Percentiles rank a stretch among this genome's conserved stretches.
Evolutionary conservation across 2,329 filamentous ascomycete species (phyloP).

Genomic region (Chaetothyriales sp.): DNA sequence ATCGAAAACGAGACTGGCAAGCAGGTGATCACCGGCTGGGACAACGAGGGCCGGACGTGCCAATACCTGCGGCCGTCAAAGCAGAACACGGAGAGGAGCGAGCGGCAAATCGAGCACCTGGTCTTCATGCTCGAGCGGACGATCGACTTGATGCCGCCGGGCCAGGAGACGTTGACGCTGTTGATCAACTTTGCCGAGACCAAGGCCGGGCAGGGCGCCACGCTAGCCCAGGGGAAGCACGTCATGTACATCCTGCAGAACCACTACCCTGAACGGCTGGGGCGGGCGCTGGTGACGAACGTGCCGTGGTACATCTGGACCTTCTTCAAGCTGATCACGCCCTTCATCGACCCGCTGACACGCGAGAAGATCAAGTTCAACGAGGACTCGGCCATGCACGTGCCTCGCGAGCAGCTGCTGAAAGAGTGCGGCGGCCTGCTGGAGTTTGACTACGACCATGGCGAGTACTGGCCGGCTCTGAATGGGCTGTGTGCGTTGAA

Average conservation of each 20-base stretch:
- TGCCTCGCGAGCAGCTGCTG: constrained; percentile 72
- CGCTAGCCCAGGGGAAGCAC: constrained; percentile 62
- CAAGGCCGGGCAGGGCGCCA: constrained; percentile 62
- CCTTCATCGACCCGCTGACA: constrained; percentile 92
- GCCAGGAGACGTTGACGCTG: constrained; percentile 73
- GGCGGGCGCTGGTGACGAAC: constrained; percentile 78
- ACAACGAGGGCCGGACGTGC: constrained; percentile 73
- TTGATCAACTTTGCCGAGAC: constrained; percentile 84
- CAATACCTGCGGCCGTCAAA: constrained; percentile 78
- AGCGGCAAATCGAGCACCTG: constrained; percentile 80
- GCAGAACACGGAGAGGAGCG: constrained; percentile 81
- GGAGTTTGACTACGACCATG: constrained; percentile 84
- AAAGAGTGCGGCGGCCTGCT: constrained; percentile 64
- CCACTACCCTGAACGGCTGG: constrained; percentile 87
- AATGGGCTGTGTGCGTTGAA: constrained; percentile 55
- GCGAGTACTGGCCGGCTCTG: constrained; percentile 76
- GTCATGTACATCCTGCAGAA: constrained; percentile 85
- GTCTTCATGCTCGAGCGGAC: constrained; percentile 91
- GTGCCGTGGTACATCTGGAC: constrained; percentile 83
- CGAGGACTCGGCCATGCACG: constrained; percentile 70
- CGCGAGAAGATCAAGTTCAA: constrained; percentile 96
- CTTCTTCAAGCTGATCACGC: constrained; percentile 92
- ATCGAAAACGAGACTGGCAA: constrained; percentile 95
- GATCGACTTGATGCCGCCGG: constrained; percentile 73
- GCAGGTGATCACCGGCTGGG: constrained; percentile 77